Evolutionary conservation across 352 stramenopile genomes (phyloP).

Genomic region (Globisporangium nagaii): DNA sequence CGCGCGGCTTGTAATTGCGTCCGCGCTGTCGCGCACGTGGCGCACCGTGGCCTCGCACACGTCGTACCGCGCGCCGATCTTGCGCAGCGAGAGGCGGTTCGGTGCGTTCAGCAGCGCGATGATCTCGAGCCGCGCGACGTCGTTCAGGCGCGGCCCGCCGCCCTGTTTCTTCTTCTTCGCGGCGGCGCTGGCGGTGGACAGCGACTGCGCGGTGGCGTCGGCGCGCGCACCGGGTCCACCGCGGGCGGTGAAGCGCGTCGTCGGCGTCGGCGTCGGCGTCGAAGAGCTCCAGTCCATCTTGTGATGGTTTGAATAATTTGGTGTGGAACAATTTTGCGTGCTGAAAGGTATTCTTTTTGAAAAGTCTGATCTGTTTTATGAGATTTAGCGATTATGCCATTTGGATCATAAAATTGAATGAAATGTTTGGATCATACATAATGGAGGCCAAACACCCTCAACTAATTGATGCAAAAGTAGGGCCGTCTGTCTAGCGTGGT

Average conservation of each 20-base stretch:
- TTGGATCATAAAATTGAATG: too few relatives aligned
- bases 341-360: too few relatives aligned
- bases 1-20: constrained; percentile 7
- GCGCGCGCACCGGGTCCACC: background rate
- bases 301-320: background rate
- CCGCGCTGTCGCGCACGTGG: constrained; percentile 10
- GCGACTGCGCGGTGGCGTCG: background rate
- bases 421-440: too few relatives aligned
- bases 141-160: constrained; percentile 9
- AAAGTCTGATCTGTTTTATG: too few relatives aligned
- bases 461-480: too few relatives aligned
- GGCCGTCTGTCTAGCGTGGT: too few relatives aligned
- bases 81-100: constrained; percentile 7
- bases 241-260: background rate
- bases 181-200: background rate
- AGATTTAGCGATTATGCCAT: too few relatives aligned
- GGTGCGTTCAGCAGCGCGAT: constrained; percentile 5
- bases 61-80: constrained; percentile 7
- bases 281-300: background rate
- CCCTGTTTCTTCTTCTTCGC: constrained; percentile 9
- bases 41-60: constrained; percentile 12
- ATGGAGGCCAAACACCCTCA: too few relatives aligned
- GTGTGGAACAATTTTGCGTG: too few relatives aligned
- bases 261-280: background rate
- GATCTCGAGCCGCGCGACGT: constrained; percentile 13